Conservation (phyloP, 495 filamentous ascomycete species). For the Astrothelium macrocarpum region DNA sequence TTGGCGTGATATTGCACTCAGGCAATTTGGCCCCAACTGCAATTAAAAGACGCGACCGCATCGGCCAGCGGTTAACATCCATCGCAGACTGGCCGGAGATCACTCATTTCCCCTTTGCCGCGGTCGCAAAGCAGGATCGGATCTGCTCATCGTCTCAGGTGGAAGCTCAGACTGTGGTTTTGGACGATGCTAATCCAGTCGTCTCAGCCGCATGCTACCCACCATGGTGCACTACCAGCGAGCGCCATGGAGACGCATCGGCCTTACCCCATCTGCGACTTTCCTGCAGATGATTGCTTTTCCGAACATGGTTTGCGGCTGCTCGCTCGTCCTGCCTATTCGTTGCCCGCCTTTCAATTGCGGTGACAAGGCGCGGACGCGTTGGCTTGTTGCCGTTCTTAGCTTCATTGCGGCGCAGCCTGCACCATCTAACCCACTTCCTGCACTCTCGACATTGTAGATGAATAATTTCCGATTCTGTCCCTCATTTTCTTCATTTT, state of each 20-base stretch:
- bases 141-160: neutral
- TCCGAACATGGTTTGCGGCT: neutral
- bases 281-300: neutral
- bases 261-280: neutral
- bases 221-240: neutral
- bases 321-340: neutral
- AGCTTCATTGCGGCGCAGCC: neutral
- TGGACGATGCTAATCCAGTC: neutral
- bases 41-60: neutral
- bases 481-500: neutral
- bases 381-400: neutral
- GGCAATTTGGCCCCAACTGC: neutral
- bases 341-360: neutral
- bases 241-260: neutral
- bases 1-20: neutral
- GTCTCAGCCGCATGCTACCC: neutral
- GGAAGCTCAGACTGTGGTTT: neutral
- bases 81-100: neutral
- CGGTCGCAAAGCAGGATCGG: neutral
- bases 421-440: neutral
- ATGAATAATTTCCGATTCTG: neutral
- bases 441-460: neutral
- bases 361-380: neutral
- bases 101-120: neutral
- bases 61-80: conserved; percentile 2